Evolutionary conservation across 2,329 filamentous ascomycete species (phyloP).

Genomic region (Fusarium nelsonii): DNA sequence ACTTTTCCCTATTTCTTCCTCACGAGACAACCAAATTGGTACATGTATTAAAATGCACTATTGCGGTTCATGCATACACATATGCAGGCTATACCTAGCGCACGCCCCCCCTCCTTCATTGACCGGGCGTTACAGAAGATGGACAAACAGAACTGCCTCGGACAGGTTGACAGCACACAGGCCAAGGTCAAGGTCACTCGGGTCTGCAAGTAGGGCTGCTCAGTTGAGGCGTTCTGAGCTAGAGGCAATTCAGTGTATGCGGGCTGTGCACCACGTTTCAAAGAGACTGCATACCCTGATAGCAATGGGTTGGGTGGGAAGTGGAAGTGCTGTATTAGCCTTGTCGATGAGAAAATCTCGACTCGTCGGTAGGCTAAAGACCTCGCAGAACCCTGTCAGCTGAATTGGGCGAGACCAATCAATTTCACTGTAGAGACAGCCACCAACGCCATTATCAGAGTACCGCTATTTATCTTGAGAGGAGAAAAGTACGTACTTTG

Average conservation of each 20-base stretch:
- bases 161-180: slow-evolving; percentile 16
- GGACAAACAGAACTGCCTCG: slow-evolving; percentile 1
- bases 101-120: slow-evolving; percentile 2
- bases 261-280: slow-evolving; percentile 28
- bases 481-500: not conserved
- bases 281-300: not conserved
- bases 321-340: not conserved
- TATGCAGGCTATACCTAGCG: slow-evolving; percentile 10
- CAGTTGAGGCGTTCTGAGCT: slow-evolving; percentile 25
- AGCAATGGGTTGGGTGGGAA: not conserved
- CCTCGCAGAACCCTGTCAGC: slow-evolving; percentile 17
- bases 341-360: not conserved
- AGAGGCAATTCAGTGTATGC: slow-evolving; percentile 12
- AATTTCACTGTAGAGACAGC: slow-evolving; percentile 2
- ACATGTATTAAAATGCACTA: slow-evolving; percentile 5
- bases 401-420: slow-evolving; percentile 23
- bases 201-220: slow-evolving; percentile 12
- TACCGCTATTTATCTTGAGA: not conserved
- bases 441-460: slow-evolving; percentile 9
- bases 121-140: slow-evolving; percentile 20
- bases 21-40: slow-evolving; percentile 1
- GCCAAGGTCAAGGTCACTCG: not conserved
- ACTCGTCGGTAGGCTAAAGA: slow-evolving; percentile 10
- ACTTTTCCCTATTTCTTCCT: not conserved
- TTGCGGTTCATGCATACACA: not conserved